phyloP scores from a whole-genome alignment of 1,284 basidiomycete species.

The Earliella scabrosa region DNA sequence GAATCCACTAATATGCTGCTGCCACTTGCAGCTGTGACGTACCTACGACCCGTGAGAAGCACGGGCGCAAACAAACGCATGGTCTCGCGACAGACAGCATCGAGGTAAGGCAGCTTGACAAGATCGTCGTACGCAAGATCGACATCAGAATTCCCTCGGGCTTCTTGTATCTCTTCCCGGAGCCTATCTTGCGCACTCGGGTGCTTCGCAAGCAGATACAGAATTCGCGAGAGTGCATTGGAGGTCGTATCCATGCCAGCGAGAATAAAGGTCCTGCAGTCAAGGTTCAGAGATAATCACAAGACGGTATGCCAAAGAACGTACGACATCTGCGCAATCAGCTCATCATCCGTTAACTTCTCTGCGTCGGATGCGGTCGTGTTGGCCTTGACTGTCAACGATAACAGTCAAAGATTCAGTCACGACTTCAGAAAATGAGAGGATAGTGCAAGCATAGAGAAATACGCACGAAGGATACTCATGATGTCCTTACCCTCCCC shows the following conservation, averaged over 20 bases:
- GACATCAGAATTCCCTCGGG: constrained; percentile 17
- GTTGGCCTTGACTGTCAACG: constrained; percentile 30
- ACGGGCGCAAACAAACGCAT: constrained; percentile 19
- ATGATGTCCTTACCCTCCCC: constrained; percentile 49
- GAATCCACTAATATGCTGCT: too few relatives aligned
- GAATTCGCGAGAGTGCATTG: constrained; percentile 33
- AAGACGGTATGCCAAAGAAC: not conserved
- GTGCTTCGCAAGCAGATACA: constrained; percentile 24
- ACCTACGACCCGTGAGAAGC: not conserved
- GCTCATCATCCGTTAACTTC: constrained; percentile 19
- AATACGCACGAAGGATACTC: constrained; percentile 41
- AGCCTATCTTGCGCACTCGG: constrained; percentile 15
- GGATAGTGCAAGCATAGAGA: too few relatives aligned
- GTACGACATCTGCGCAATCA: constrained; percentile 32
- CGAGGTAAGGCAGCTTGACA: constrained; percentile 33
- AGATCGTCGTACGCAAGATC: constrained; percentile 31
- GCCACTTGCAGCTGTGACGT: not conserved
- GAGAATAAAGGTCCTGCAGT: constrained; percentile 26
- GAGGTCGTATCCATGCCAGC: constrained; percentile 36
- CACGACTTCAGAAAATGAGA: too few relatives aligned
- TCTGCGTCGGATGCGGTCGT: constrained; percentile 23
- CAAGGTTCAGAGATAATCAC: not conserved
- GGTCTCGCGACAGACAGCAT: constrained; percentile 37
- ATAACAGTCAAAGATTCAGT: not conserved
- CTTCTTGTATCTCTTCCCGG: constrained; percentile 30